A percentile compares a stretch with the other conserved stretches of the same genome.
Conservation (phyloP, 2,329 filamentous ascomycete genomes). For the Neofusicoccum laricinum region DNA sequence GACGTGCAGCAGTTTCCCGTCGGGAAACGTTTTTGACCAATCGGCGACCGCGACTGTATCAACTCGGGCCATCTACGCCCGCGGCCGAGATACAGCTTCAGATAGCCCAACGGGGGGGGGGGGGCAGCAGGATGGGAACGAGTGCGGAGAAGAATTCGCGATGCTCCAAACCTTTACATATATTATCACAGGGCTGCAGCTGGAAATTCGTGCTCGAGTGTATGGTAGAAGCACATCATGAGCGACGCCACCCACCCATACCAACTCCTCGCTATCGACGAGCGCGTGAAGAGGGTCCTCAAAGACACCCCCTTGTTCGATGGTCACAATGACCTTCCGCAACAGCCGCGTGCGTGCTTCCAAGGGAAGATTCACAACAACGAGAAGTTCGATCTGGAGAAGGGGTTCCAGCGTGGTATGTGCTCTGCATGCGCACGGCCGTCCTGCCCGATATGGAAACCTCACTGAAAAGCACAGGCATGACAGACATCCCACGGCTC, state of each 20-base stretch:
- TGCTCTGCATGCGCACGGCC: slow-evolving; percentile 12
- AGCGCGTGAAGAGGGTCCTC: slow-evolving; percentile 30
- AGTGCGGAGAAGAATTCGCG: too few relatives aligned
- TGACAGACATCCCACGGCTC: neutral
- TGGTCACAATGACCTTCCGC: slow-evolving; percentile 36
- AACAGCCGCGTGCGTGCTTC: slow-evolving; percentile 19
- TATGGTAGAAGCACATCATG: neutral
- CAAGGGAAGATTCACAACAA: slow-evolving; percentile 33
- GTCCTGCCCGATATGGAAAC: neutral
- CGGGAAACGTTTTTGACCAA: too few relatives aligned
- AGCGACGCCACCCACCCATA: slow-evolving; percentile 18
- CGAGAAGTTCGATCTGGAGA: slow-evolving; percentile 32
- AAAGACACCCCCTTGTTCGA: slow-evolving; percentile 31
- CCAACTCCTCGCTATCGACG: slow-evolving; percentile 25
- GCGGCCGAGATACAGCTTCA: too few relatives aligned
- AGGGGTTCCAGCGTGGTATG: slow-evolving; percentile 31
- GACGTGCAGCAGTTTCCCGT: too few relatives aligned
- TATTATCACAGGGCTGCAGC: too few relatives aligned
- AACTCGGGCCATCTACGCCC: too few relatives aligned
- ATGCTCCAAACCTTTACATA: too few relatives aligned
- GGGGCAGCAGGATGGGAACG: too few relatives aligned
- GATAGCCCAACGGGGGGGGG: too few relatives aligned
- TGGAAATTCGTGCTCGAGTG: neutral
- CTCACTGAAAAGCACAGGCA: neutral
- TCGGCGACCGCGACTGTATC: too few relatives aligned